Evolutionary conservation across 768 basidiomycete species (phyloP).

Genomic region (Pholiota conissans): DNA sequence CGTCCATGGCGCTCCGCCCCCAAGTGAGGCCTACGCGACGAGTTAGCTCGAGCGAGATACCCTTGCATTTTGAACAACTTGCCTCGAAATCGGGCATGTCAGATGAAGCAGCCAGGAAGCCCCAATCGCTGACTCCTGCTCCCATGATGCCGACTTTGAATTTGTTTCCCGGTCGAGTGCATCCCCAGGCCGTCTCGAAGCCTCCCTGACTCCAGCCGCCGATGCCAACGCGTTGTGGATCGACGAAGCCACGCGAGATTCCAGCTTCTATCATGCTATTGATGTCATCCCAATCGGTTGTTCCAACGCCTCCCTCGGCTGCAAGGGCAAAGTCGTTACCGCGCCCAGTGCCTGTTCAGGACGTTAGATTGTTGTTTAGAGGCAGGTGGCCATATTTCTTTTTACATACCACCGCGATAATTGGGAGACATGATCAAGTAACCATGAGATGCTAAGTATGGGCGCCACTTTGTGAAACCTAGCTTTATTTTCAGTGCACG

Average conservation of each 20-base stretch:
- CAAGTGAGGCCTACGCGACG: constrained; percentile 4
- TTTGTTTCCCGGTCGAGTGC: constrained; percentile 9
- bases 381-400: not conserved
- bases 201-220: constrained; percentile 13
- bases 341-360: constrained; percentile 6
- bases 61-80: not conserved
- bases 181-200: constrained; percentile 8
- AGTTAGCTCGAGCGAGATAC: too few species aligned
- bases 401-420: constrained; percentile 5
- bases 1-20: constrained; percentile 9
- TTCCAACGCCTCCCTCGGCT: constrained; percentile 10
- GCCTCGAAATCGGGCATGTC: constrained; percentile 12
- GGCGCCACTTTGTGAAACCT: constrained; percentile 8
- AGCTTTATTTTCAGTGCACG: not conserved
- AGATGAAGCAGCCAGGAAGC: constrained; percentile 12
- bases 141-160: constrained; percentile 12
- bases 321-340: constrained; percentile 12
- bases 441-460: constrained; percentile 10
- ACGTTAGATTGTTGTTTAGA: not conserved
- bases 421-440: constrained; percentile 12
- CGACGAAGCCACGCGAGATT: constrained; percentile 8
- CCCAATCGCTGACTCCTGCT: constrained; percentile 13
- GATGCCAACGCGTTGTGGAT: constrained; percentile 11
- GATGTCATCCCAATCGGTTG: constrained; percentile 11
- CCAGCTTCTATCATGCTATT: constrained; percentile 12